phyloP scores from a whole-genome alignment of 768 basidiomycete species.

The Suillus sp. region DNA sequence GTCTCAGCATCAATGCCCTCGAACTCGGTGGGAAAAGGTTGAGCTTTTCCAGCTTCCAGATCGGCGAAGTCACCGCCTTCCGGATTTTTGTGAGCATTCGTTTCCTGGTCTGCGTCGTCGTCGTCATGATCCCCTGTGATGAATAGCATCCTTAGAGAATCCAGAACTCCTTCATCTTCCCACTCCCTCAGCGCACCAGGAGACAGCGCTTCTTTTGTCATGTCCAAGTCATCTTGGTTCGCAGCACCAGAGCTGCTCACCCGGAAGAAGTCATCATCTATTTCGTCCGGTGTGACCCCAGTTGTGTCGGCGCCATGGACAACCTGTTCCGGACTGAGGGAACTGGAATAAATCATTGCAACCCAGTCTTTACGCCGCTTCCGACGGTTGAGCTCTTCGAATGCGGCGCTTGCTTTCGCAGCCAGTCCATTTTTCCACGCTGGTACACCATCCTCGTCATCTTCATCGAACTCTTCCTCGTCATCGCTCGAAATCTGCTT shows the following conservation, averaged over 20 bases:
- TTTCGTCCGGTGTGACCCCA: conserved; percentile 26
- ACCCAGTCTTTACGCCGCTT: conserved; percentile 73
- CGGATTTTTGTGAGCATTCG: conserved; percentile 40
- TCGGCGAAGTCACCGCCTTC: conserved; percentile 48
- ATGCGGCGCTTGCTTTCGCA: conserved; percentile 47
- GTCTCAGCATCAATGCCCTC: conserved; percentile 73
- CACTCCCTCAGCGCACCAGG: conserved; percentile 64
- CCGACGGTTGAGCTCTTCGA: conserved; percentile 39
- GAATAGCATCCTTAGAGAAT: conserved; percentile 85
- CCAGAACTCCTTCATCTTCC: conserved; percentile 84
- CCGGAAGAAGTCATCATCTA: conserved; percentile 77
- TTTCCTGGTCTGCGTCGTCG: conserved; percentile 41
- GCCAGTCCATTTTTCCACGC: conserved; percentile 76
- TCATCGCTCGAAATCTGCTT: conserved; percentile 52
- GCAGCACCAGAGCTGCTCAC: conserved; percentile 42
- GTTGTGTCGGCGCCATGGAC: conserved; percentile 40
- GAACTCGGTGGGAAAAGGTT: conserved; percentile 61
- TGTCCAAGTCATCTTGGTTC: conserved; percentile 63
- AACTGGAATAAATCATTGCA: conserved; percentile 77
- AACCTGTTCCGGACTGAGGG: conserved; percentile 71
- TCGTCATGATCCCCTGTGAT: conserved; percentile 68
- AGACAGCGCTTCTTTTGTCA: conserved; percentile 62
- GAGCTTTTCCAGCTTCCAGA: conserved; percentile 33
- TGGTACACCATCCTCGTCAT: conserved; percentile 48
- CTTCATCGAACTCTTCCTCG: conserved; percentile 44